Evolutionary conservation across 805 yeast species (phyloP), one percentile per base, ranked within the genome.

Genomic region (Maudiozyma turicensis): DNA sequence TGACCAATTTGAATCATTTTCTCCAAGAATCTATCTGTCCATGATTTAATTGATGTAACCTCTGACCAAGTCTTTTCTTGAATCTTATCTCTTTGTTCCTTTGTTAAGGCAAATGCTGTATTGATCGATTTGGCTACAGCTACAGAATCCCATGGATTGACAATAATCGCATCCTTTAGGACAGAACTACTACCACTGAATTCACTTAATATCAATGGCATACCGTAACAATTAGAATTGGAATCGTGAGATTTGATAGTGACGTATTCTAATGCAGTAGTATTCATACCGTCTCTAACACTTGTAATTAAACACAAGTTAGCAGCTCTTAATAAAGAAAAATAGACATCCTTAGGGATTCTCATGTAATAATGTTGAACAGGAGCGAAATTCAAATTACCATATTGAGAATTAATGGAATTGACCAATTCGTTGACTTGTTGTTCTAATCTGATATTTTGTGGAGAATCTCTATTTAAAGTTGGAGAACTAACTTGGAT

Each of bases 91-190:
- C 76, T 78, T 10, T 73, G 72, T 8, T 69, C 75, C 3, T 65
- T 65, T 1, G 79, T 58, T 79, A 86, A 73, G 26, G 65, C 57
- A 20, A 93, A 73, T 45, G 89, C 77, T 46, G 78, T 80, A 63
- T 89, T 73, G 49, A 95, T 84, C 6, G 89, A 77, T 58, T 80
- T 84, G 1, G 99, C 91, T 37, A 91, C 91, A 1, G 95, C 95
- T 29, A 87, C 91, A 0, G 95, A 76, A 68, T 93, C 98, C 96
- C 97, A 93, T 7, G 99, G 99, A 58, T 93, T 93, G 35, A 93
- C 93, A 54, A 84, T 78, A 46, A 86, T 74, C 0, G 96, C 86
- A 52, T 83, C 86, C 48, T 73, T 74, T 48, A 85, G 65, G 2
- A 84, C 84, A 2, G 85, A 71, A 0, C 88, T 79, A 3, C 95